These are phyloP conservation scores for Eutypa lata DNA, from an alignment of 2,329 filamentous ascomycete genomes.

Conservation along the genomic window DNA sequence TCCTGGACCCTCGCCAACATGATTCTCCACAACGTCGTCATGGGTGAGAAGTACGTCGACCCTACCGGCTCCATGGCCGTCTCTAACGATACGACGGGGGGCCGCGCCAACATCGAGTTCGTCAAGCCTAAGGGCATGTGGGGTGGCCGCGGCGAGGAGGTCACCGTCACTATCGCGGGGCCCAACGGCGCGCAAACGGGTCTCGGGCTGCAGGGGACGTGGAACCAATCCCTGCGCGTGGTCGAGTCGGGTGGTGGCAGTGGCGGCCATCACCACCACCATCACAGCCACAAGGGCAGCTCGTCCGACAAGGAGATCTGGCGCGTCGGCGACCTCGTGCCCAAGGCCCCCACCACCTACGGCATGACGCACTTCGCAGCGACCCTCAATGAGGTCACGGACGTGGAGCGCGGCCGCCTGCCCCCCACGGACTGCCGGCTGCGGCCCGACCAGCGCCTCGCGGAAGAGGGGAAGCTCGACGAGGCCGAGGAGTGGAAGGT, in stretches of 20 bases:
- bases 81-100: conserved; percentile 76
- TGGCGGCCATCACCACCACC: too few relatives aligned
- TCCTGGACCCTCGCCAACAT: conserved; percentile 86
- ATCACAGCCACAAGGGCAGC: too few relatives aligned
- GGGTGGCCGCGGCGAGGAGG: conserved; percentile 88
- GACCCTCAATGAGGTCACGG: conserved; percentile 80
- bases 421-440: conserved; percentile 81
- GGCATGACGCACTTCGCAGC: conserved; percentile 87
- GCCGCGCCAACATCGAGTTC: conserved; percentile 83
- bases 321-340: conserved; percentile 73
- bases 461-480: conserved; percentile 80
- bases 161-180: conserved; percentile 71
- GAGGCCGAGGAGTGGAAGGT: conserved; percentile 81
- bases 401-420: conserved; percentile 70
- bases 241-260: conserved; percentile 58
- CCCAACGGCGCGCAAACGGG: conserved; percentile 63
- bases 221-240: conserved; percentile 72
- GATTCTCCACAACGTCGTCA: conserved; percentile 93
- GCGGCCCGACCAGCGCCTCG: conserved; percentile 81
- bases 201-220: conserved; percentile 73
- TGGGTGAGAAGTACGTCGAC: conserved; percentile 97
- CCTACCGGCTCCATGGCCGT: conserved; percentile 89
- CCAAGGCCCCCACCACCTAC: conserved; percentile 76
- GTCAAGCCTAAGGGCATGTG: conserved; percentile 91
- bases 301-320: conserved; percentile 75